Conservation (phyloP, 2,329 filamentous ascomycete genomes). For the Fusarium sp. region DNA sequence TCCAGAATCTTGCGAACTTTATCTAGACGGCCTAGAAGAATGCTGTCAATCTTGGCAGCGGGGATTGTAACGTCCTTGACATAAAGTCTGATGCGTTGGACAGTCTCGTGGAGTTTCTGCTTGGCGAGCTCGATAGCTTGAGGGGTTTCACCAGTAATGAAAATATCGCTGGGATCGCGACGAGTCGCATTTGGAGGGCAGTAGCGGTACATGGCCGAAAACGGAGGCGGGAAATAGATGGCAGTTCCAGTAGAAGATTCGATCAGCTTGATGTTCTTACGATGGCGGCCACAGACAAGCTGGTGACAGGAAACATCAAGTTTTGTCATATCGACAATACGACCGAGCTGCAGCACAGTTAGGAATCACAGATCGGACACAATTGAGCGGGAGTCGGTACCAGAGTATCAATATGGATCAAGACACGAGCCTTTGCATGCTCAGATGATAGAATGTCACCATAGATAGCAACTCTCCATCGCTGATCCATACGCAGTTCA, state of each 20-base stretch:
- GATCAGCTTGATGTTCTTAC: constrained; percentile 98
- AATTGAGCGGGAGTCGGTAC: constrained; percentile 58
- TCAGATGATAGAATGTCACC: constrained; percentile 95
- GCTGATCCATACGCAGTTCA: constrained; percentile 87
- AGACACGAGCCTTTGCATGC: constrained; percentile 93
- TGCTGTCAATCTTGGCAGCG: constrained; percentile 92
- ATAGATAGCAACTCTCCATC: constrained; percentile 93
- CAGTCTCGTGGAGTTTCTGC: constrained; percentile 88
- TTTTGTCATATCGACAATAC: constrained; percentile 81
- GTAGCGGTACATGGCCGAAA: constrained; percentile 92
- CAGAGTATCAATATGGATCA: constrained; percentile 97
- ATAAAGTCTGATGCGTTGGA: constrained; percentile 82
- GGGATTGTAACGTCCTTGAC: constrained; percentile 94
- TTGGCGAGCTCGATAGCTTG: constrained; percentile 91
- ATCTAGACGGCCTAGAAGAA: constrained; percentile 89
- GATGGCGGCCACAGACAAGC: constrained; percentile 89
- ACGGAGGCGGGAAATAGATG: constrained; percentile 97
- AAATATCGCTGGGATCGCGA: constrained; percentile 89
- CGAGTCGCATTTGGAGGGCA: constrained; percentile 83
- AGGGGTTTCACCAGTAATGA: constrained; percentile 90
- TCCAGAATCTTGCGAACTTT: constrained; percentile 99
- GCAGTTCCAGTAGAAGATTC: constrained; percentile 95
- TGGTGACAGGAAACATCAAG: constrained; percentile 91
- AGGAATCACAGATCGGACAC: constrained; percentile 16
- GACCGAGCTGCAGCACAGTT: constrained; percentile 68